A percentile compares a stretch with the other conserved stretches of the same genome.
These are phyloP conservation scores for Nitzschia putrida DNA, from an alignment of 108 stramenopile species.

Conservation along the genomic window DNA sequence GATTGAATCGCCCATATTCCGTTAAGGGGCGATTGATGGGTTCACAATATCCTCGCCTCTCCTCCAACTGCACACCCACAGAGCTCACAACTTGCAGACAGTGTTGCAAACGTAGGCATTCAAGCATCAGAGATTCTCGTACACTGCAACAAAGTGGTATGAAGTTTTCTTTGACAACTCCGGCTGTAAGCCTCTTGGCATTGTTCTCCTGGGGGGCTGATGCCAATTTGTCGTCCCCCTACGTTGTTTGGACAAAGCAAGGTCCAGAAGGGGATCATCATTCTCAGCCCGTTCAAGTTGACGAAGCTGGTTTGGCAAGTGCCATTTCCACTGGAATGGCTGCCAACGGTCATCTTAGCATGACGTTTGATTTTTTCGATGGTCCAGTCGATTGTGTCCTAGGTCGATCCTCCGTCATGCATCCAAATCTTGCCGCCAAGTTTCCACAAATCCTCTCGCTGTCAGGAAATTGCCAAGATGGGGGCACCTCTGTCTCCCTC, in stretches of 20 bases:
- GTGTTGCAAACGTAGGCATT: too few species aligned
- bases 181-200: too few species aligned
- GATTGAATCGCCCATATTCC: too few species aligned
- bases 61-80: too few species aligned
- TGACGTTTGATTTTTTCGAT: not conserved
- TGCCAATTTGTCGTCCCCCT: not conserved
- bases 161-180: too few species aligned
- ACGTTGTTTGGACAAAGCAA: not conserved
- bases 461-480: conserved; percentile 2
- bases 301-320: not conserved
- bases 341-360: not conserved
- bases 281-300: not conserved
- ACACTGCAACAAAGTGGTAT: too few species aligned
- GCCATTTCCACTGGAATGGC: not conserved
- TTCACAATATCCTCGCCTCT: too few species aligned
- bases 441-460: not conserved
- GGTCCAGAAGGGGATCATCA: not conserved
- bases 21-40: too few species aligned
- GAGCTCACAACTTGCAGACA: too few species aligned
- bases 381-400: not conserved
- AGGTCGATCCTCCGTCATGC: not conserved
- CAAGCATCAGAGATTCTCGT: too few species aligned
- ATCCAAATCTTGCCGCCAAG: conserved; percentile 3
- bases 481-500: not conserved
- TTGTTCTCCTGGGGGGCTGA: not conserved